phyloP scores from a whole-genome alignment of 352 stramenopile species.

The Phytophthora kernoviae region DNA sequence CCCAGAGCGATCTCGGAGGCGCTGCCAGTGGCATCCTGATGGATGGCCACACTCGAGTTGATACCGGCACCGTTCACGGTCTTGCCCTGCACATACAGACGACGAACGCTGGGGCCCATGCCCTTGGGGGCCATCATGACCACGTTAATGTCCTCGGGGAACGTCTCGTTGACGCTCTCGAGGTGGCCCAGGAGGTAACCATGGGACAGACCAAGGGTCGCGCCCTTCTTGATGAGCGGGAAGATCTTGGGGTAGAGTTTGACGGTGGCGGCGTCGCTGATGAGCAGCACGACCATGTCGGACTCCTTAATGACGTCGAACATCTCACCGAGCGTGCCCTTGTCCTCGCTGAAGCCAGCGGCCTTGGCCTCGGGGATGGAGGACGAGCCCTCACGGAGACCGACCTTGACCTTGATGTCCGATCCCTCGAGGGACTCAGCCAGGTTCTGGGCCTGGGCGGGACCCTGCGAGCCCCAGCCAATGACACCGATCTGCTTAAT shows the following conservation, averaged over 20 bases:
- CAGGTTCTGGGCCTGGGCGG: conserved; percentile 97
- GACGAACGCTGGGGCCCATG: conserved; percentile 96
- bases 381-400: conserved; percentile 80
- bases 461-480: conserved; percentile 97
- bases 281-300: conserved; percentile 97
- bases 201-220: conserved; percentile 96
- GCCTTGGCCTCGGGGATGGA: conserved; percentile 82
- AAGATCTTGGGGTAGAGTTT: conserved; percentile 98
- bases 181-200: conserved; percentile 98
- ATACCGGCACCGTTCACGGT: conserved; percentile 98
- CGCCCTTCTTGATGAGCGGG: conserved; percentile 93
- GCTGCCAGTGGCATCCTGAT: conserved; percentile 94
- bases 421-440: conserved; percentile 93
- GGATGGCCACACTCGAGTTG: conserved; percentile 96
- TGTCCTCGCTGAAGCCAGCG: conserved; percentile 93
- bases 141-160: conserved; percentile 97
- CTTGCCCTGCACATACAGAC: conserved; percentile 98
- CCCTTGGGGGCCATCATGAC: conserved; percentile 98
- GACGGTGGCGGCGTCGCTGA: conserved; percentile 95
- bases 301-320: conserved; percentile 96
- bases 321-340: conserved; percentile 95
- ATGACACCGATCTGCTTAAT: conserved; percentile 98
- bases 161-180: conserved; percentile 94
- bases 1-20: conserved; percentile 95
- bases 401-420: conserved; percentile 86